Conservation (phyloP, 2,329 filamentous ascomycete species). For the Fonsecaea multimorphosa region DNA sequence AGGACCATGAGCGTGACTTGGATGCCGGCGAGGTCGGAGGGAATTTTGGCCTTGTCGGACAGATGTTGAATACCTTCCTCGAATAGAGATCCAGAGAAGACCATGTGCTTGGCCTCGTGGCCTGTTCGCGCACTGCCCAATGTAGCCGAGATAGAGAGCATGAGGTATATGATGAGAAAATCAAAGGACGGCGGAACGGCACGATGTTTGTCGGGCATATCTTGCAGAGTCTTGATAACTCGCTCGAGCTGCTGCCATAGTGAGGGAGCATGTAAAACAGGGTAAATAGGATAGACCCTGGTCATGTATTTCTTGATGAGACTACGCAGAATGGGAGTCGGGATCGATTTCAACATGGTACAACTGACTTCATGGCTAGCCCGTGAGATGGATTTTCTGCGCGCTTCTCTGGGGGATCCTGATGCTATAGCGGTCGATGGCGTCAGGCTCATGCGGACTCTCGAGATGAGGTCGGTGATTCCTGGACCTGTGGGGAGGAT, state of each 20-base stretch:
- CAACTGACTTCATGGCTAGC: conserved; percentile 37
- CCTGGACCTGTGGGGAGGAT: conserved; percentile 42
- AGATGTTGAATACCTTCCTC: conserved; percentile 46
- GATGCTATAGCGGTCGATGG: conserved; percentile 41
- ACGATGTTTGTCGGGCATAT: conserved; percentile 35
- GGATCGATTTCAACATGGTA: conserved; percentile 39
- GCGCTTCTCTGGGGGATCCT: conserved; percentile 32
- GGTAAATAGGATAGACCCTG: conserved; percentile 43
- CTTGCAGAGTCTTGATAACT: conserved; percentile 34
- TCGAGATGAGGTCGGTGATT: conserved; percentile 43
- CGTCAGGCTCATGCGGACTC: conserved; percentile 45
- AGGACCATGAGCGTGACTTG: conserved; percentile 40
- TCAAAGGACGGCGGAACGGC: conserved; percentile 42
- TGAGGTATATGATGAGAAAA: conserved; percentile 44
- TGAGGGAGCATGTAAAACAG: conserved; percentile 41
- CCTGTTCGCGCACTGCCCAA: conserved; percentile 43
- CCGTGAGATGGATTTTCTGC: conserved; percentile 36
- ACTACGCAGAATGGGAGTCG: conserved; percentile 38
- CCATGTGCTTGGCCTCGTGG: conserved; percentile 44
- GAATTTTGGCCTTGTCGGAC: conserved; percentile 41
- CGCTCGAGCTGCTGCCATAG: conserved; percentile 42
- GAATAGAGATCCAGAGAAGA: conserved; percentile 44
- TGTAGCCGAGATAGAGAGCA: conserved; percentile 44
- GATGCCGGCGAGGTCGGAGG: conserved; percentile 41
- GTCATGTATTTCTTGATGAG: conserved; percentile 45